These are phyloP conservation scores for Phytophthora cajani DNA, from an alignment of 352 stramenopile genomes.

Conservation along the genomic window DNA sequence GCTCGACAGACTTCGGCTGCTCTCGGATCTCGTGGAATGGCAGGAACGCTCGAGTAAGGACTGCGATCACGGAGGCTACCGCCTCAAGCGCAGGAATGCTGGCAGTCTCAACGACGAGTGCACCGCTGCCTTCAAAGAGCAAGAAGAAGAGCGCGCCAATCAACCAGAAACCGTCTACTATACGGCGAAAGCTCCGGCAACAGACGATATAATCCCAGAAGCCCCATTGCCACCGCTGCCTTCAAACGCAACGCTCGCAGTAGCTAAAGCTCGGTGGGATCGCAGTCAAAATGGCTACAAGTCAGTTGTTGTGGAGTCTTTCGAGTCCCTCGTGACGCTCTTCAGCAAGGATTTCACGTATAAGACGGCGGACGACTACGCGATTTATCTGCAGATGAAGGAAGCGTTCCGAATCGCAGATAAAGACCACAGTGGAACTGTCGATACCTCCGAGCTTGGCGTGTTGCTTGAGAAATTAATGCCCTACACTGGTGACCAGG, in stretches of 20 bases:
- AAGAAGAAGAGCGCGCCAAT: slow-evolving; percentile 29
- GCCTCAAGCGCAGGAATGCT: slow-evolving; percentile 19
- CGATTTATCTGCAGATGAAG: slow-evolving; percentile 83
- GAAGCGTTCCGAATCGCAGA: slow-evolving; percentile 75
- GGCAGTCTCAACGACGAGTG: slow-evolving; percentile 42
- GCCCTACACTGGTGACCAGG: slow-evolving; percentile 51
- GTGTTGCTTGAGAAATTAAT: slow-evolving; percentile 76
- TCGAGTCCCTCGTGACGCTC: slow-evolving; percentile 64
- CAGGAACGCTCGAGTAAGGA: slow-evolving; percentile 40
- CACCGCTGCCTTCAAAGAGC: slow-evolving; percentile 33
- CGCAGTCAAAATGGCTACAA: slow-evolving; percentile 49
- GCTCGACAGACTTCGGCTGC: slow-evolving; percentile 59
- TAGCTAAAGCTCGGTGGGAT: slow-evolving; percentile 36
- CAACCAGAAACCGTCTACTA: slow-evolving; percentile 21
- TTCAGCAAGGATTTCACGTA: slow-evolving; percentile 70
- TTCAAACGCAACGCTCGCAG: slow-evolving; percentile 19
- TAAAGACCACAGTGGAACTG: slow-evolving; percentile 62
- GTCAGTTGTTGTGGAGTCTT: slow-evolving; percentile 46
- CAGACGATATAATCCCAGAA: slow-evolving; percentile 21
- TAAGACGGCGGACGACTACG: slow-evolving; percentile 58
- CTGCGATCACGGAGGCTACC: slow-evolving; percentile 18
- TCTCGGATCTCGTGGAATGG: slow-evolving; percentile 76
- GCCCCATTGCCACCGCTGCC: slow-evolving; percentile 21
- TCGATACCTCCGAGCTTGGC: slow-evolving; percentile 64
- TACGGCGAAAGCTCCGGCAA: slow-evolving; percentile 26